Conservation (phyloP, 805 yeast genomes). For the Candida rishiriensis region DNA sequence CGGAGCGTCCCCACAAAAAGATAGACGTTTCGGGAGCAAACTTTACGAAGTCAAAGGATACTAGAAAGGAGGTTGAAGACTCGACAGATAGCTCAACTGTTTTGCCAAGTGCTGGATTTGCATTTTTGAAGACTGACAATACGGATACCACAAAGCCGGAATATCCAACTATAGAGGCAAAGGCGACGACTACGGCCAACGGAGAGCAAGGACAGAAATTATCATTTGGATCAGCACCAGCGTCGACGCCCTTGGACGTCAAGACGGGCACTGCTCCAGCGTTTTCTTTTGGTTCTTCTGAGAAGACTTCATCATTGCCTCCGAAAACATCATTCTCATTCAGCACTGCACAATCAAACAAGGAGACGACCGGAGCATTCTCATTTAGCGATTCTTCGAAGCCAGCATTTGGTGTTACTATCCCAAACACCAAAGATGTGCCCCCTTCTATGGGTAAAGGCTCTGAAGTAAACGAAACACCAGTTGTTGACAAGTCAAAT, state of each 20-base stretch:
- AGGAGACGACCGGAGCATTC: conserved; percentile 1
- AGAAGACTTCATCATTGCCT: neutral
- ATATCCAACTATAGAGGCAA: no score
- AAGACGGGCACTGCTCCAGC: neutral
- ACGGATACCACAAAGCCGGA: no score
- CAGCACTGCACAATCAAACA: no score
- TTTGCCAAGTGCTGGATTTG: conserved; percentile 11
- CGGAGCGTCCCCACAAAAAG: neutral
- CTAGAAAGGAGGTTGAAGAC: no score
- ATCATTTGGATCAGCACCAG: conserved; percentile 5
- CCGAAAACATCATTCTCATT: no score
- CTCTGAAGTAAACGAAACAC: neutral
- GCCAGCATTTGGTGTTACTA: no score
- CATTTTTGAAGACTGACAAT: conserved; percentile 1
- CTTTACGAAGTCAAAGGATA: no score
- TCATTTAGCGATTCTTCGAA: conserved; percentile 1
- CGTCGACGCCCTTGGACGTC: neutral
- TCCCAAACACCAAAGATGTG: no score
- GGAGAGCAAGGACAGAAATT: no score
- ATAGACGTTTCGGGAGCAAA: no score
- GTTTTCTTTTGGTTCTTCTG: neutral
- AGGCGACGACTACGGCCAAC: no score
- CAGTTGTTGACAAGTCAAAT: conserved; percentile 3
- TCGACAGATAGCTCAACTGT: neutral
- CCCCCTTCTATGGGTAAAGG: no score